These are phyloP conservation scores for Ceratorhiza oryzae-sativae DNA, from an alignment of 1,284 basidiomycete genomes.

Conservation along the genomic window DNA sequence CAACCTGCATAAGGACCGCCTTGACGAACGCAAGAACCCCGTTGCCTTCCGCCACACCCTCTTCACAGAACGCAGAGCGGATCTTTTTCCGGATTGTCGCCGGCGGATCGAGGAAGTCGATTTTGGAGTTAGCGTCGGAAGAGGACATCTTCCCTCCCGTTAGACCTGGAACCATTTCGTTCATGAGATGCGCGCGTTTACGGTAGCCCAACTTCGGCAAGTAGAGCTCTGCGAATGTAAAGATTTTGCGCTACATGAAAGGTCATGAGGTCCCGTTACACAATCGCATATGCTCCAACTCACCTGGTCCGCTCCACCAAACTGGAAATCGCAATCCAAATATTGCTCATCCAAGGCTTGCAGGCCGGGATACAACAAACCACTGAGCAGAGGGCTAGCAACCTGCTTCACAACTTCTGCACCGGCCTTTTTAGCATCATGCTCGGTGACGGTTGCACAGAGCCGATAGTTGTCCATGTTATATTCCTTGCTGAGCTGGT, in stretches of 20 bases:
- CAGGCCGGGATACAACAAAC: conserved; percentile 93
- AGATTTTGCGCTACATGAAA: conserved; percentile 88
- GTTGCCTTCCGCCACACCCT: conserved; percentile 90
- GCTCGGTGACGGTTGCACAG: conserved; percentile 88
- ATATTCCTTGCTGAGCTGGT: conserved; percentile 92
- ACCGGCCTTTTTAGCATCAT: conserved; percentile 98
- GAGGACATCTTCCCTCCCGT: conserved; percentile 98
- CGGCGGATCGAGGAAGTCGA: conserved; percentile 94
- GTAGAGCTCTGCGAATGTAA: conserved; percentile 96
- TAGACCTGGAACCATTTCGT: conserved; percentile 96
- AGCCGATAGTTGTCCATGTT: conserved; percentile 95
- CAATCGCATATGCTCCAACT: conserved; percentile 42
- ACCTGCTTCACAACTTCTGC: conserved; percentile 99
- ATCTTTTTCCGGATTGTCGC: conserved; percentile 88
- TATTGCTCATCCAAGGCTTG: conserved; percentile 99
- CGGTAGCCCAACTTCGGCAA: conserved; percentile 92
- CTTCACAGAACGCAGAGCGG: conserved; percentile 92
- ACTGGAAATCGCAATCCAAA: conserved; percentile 96
- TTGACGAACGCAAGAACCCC: conserved; percentile 90
- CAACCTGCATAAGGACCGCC: conserved; percentile 85
- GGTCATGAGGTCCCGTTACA: conserved; percentile 11
- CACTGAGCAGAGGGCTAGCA: conserved; percentile 87
- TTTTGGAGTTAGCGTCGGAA: conserved; percentile 95
- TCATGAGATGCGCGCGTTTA: conserved; percentile 98
- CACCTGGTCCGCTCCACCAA: conserved; percentile 97